Evolutionary conservation across 1,284 basidiomycete genomes (phyloP), one percentile per base, ranked within the genome.

Genomic region (Marasmius sp.): DNA sequence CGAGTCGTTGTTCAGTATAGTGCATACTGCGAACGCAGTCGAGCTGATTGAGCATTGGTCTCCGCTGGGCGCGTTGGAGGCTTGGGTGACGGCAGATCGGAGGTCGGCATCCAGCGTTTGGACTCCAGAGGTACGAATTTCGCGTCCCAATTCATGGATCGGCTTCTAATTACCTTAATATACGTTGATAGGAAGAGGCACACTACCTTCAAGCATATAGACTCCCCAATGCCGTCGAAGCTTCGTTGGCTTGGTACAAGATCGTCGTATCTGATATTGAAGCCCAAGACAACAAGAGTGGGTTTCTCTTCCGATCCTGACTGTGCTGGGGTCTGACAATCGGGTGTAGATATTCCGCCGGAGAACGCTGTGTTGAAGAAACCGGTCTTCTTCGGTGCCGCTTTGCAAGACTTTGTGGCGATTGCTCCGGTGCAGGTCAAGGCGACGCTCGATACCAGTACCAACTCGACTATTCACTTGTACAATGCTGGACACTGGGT

Each of bases 401-500:
- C 71, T 8, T 64, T 65, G 53, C 61, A 69, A 11, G 77, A 79
- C 61, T 61, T 63, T 34, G 61, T 77, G 56, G 68, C 65, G 61
- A 8, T 69, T 38, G 64, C 74, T 16, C 60, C 55, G 1, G 34
- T 70, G 7, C 63, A 60, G 14, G 64, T 66, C 18, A 39, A 57
- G 7, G 33, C 20, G 6, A 61, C 69, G 16, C 58, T 65, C 41
- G 53, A 67, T 47, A 66, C 64, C 51, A 72, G 72, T 61, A 61
- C 72, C 18, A 69, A 75, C 20, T 47, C 71, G 9, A 77, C 73
- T 0, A 61, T 75, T 16, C 67, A 66, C 37, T 72, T 75, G 51
- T 77, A 75, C 55, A 68, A 73, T 41, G 61, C 74, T 6, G 64
- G 66, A 16, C 76, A 77, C 64, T 77, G 75, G 76, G 61, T 73